These are phyloP conservation scores for Claviceps pusilla DNA, from an alignment of 2,329 filamentous ascomycete genomes.

Conservation along the genomic window DNA sequence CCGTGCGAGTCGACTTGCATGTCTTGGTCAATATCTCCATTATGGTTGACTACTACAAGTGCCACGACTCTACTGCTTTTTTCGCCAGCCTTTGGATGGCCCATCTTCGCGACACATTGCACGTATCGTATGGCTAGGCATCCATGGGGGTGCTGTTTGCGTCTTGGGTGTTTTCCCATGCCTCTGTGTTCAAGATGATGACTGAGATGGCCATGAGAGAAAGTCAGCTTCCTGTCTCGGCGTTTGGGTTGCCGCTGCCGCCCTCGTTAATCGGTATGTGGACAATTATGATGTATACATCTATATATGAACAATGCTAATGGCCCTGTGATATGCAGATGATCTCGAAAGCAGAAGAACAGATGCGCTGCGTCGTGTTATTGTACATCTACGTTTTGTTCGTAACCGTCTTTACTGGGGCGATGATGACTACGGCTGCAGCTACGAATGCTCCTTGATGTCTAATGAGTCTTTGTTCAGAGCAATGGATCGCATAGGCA, in stretches of 20 bases:
- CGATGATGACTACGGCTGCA: not conserved
- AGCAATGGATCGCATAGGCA: not conserved
- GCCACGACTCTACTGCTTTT: slow-evolving; percentile 25
- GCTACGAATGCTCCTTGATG: not conserved
- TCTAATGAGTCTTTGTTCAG: not conserved
- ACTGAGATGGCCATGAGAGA: not conserved
- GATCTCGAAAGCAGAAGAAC: not conserved
- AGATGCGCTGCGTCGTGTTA: not conserved
- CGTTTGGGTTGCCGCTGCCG: not conserved
- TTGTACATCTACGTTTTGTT: not conserved
- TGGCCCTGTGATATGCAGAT: not conserved
- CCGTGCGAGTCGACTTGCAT: slow-evolving; percentile 20
- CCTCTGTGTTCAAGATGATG: not conserved
- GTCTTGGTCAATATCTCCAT: slow-evolving; percentile 27
- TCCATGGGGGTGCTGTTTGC: not conserved
- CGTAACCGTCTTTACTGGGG: not conserved
- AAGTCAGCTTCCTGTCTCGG: not conserved
- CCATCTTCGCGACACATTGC: not conserved
- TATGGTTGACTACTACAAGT: slow-evolving; percentile 27
- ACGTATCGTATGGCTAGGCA: not conserved
- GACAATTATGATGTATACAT: not conserved
- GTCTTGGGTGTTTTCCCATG: not conserved
- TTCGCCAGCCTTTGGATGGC: slow-evolving; percentile 10
- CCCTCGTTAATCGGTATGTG: not conserved
- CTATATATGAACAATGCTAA: not conserved